A percentile compares a stretch with the other conserved stretches of the same genome.
phyloP scores from a whole-genome alignment of 345 rosid species.

The Eucalyptus tenuipes region DNA sequence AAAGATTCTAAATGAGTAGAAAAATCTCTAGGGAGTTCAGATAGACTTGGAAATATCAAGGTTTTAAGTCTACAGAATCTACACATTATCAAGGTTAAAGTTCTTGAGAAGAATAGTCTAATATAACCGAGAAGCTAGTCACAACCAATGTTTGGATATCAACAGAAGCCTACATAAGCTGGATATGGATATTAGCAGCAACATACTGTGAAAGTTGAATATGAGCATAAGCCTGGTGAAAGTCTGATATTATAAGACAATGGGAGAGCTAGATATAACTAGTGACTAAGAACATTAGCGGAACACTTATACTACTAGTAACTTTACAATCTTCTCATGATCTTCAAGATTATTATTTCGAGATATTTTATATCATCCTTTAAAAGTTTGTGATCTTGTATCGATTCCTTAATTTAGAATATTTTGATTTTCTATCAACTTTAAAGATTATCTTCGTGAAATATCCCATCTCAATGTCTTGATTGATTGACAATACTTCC shows the following conservation, averaged over 20 bases:
- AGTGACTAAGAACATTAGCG: background rate
- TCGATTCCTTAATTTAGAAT: too few species aligned
- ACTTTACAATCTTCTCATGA: background rate
- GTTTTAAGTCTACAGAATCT: background rate
- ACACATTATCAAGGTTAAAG: too few species aligned
- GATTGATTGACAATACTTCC: fast-evolving
- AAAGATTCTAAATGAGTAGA: background rate
- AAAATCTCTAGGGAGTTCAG: background rate
- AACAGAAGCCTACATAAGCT: too few species aligned
- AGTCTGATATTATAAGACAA: too few species aligned
- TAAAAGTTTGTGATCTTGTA: background rate
- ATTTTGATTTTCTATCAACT: too few species aligned
- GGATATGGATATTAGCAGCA: background rate
- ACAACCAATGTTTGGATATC: too few species aligned
- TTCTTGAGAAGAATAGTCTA: too few species aligned
- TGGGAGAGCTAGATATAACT: background rate
- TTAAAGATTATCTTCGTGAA: too few species aligned
- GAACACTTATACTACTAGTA: background rate
- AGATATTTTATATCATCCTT: too few species aligned
- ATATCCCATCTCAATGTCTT: fast-evolving
- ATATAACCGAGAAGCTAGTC: background rate
- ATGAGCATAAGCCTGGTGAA: background rate
- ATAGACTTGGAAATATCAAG: background rate
- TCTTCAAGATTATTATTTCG: too few species aligned
- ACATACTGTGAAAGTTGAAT: background rate